phyloP scores from a whole-genome alignment of 495 filamentous ascomycete species.

The Xanthoparmelia taractica region DNA sequence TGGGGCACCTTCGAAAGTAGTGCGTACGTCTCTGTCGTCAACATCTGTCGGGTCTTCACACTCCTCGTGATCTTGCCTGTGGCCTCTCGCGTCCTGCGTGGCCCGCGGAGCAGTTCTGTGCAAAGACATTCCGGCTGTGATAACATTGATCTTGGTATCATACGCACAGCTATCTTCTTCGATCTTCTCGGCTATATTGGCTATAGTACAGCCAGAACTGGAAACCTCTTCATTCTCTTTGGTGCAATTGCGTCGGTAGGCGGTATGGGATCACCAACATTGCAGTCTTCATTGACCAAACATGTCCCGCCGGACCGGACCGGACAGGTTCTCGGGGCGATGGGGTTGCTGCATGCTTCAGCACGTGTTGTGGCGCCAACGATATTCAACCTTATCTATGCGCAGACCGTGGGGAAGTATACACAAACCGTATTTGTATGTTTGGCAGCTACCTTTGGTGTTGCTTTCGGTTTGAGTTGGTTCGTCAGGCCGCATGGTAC shows the following conservation, averaged over 20 bases:
- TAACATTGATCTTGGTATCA: slow-evolving; percentile 63
- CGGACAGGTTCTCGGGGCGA: slow-evolving; percentile 79
- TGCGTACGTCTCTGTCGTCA: slow-evolving; percentile 69
- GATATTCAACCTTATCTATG: slow-evolving; percentile 79
- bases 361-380: slow-evolving; percentile 71
- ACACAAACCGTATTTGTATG: slow-evolving; percentile 78
- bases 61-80: slow-evolving; percentile 68
- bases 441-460: slow-evolving; percentile 56
- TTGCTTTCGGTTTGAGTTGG: slow-evolving; percentile 56
- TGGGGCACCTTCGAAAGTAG: slow-evolving; percentile 75
- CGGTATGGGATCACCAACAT: slow-evolving; percentile 73
- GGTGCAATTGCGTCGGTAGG: slow-evolving; percentile 69
- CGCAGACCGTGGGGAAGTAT: slow-evolving; percentile 65
- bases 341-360: slow-evolving; percentile 75
- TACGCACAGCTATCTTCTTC: slow-evolving; percentile 68
- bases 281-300: slow-evolving; percentile 79
- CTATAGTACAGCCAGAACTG: slow-evolving; percentile 55
- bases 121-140: slow-evolving; percentile 63
- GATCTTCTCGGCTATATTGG: slow-evolving; percentile 71
- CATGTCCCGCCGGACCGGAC: slow-evolving; percentile 75
- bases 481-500: slow-evolving; percentile 65
- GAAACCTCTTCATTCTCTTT: slow-evolving; percentile 52
- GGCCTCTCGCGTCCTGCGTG: slow-evolving; percentile 61
- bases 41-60: slow-evolving; percentile 61
- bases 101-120: slow-evolving; percentile 31